phyloP scores from a whole-genome alignment of 1,284 basidiomycete genomes.

The Phaffia rhodozyma region DNA sequence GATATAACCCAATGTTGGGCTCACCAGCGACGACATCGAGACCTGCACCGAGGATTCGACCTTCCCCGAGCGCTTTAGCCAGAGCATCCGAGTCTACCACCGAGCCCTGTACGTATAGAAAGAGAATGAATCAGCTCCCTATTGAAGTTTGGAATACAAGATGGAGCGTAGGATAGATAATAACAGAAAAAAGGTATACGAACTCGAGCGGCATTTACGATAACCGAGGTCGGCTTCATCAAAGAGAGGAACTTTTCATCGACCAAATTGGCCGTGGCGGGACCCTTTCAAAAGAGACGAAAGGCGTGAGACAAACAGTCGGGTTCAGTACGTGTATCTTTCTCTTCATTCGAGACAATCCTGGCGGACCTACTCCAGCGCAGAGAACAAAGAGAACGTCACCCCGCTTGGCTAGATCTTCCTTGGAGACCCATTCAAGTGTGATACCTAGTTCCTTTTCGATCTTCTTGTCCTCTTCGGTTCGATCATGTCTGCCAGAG shows the following conservation, averaged over 20 bases:
- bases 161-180: background rate
- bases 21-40: constrained; percentile 91
- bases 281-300: too few species aligned
- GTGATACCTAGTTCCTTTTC: constrained; percentile 41
- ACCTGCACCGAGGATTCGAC: constrained; percentile 80
- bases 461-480: constrained; percentile 46
- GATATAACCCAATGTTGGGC: constrained; percentile 59
- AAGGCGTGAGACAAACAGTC: too few species aligned
- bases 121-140: background rate
- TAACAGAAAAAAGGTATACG: background rate
- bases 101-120: constrained; percentile 35
- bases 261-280: too few species aligned
- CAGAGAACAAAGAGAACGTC: constrained; percentile 77
- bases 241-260: constrained; percentile 9
- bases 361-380: constrained; percentile 63
- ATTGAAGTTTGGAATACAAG: background rate
- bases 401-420: constrained; percentile 55
- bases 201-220: constrained; percentile 26
- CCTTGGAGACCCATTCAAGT: constrained; percentile 51
- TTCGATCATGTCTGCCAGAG: constrained; percentile 24
- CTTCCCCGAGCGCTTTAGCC: constrained; percentile 58
- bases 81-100: constrained; percentile 82
- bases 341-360: too few species aligned
- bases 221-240: constrained; percentile 23
- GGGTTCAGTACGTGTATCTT: too few species aligned